A percentile compares a stretch with the other conserved stretches of the same genome.
Conservation (phyloP, 2,329 filamentous ascomycete genomes). For the Phaeosphaeriaceae sp. region DNA sequence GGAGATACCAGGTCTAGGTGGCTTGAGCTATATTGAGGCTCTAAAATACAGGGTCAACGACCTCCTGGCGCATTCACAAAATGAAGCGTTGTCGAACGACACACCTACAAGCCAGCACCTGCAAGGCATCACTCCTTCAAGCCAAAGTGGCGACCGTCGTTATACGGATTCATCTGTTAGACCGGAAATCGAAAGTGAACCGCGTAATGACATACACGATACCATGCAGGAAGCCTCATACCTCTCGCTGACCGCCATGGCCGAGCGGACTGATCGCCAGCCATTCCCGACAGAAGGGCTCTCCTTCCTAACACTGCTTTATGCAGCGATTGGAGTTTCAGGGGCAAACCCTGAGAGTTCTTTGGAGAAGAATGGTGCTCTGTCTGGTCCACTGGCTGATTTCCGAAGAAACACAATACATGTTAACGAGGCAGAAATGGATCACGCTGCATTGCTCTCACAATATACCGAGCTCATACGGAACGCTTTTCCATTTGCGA, state of each 20-base stretch:
- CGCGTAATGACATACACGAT: constrained; percentile 10
- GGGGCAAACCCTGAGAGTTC: constrained; percentile 6
- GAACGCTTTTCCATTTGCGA: constrained; percentile 3
- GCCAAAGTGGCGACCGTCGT: not conserved
- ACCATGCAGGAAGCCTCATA: constrained; percentile 18
- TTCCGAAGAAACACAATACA: not conserved
- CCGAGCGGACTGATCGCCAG: constrained; percentile 14
- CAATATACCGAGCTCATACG: not conserved
- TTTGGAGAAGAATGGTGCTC: not conserved
- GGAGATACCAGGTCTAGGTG: not conserved
- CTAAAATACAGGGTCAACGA: constrained; percentile 7
- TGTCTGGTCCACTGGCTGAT: not conserved
- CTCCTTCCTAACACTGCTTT: constrained; percentile 10
- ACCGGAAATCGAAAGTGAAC: not conserved
- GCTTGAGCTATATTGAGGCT: constrained; percentile 8
- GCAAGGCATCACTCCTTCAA: not conserved
- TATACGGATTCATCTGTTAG: not conserved
- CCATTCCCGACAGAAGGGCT: constrained; percentile 7
- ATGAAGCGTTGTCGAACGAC: not conserved
- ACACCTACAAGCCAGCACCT: not conserved
- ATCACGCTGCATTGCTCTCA: not conserved
- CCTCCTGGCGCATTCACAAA: not conserved
- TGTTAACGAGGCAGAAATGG: not conserved
- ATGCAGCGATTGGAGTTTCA: constrained; percentile 8
- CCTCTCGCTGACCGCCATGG: constrained; percentile 20